Conservation (phyloP, 371 early-diverging fungal genomes). For the Mortierella sp. region DNA sequence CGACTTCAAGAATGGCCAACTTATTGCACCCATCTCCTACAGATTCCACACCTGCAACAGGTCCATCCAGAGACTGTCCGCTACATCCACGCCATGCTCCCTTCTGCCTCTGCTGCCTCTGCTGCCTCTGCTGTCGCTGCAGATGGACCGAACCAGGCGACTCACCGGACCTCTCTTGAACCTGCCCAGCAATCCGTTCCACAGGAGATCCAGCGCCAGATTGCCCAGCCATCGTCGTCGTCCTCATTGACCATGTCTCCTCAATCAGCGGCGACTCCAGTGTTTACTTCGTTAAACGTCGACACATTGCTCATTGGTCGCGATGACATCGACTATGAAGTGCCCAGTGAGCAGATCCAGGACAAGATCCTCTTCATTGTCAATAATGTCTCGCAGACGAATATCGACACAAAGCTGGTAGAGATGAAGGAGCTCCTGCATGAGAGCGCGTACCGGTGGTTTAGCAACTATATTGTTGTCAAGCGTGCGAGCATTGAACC, state of each 20-base stretch:
- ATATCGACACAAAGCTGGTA: conserved; percentile 81
- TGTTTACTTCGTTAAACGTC: conserved; percentile 72
- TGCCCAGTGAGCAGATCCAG: conserved; percentile 80
- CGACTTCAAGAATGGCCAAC: conserved; percentile 92
- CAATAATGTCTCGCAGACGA: conserved; percentile 93
- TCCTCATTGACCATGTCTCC: conserved; percentile 19
- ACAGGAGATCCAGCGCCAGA: conserved; percentile 28
- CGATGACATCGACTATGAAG: conserved; percentile 59
- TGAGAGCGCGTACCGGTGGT: conserved; percentile 83
- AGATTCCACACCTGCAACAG: conserved; percentile 83
- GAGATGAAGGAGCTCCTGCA: conserved; percentile 83
- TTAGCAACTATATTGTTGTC: conserved; percentile 91
- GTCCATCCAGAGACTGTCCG: conserved; percentile 80
- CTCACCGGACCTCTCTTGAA: conserved; percentile 12
- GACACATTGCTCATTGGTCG: conserved; percentile 58
- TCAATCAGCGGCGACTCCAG: conserved; percentile 55
- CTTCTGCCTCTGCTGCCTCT: conserved; percentile 47
- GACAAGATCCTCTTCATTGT: conserved; percentile 96
- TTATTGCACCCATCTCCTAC: conserved; percentile 83
- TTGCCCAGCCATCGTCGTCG: conserved; percentile 23
- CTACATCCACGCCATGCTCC: conserved; percentile 60
- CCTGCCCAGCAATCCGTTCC: conserved; percentile 17
- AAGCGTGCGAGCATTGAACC: conserved; percentile 96
- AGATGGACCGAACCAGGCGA: conserved; percentile 21
- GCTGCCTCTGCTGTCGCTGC: conserved; percentile 47